Evolutionary conservation across 441 rosid species (phyloP), one percentile per base, ranked within the genome.

Genomic region (Adansonia madagascariensis): DNA sequence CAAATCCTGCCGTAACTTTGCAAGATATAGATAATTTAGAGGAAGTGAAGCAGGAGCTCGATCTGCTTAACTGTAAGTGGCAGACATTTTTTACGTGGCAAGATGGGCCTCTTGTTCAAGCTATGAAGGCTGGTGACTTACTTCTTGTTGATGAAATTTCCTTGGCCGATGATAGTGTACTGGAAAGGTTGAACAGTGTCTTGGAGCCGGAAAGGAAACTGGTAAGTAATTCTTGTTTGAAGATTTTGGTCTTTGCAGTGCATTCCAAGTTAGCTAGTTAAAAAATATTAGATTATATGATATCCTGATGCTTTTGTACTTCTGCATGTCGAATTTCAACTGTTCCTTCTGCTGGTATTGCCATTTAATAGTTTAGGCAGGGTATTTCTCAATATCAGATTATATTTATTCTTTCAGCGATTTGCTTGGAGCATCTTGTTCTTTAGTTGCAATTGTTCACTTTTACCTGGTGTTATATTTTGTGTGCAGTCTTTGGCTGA

Each of bases 101-200:
- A 86, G 99, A 94, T 89, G 99, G 99, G 31, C 97, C 99, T 77
- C 97, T 97, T 72, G 97, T 97, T 81, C 88, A 89, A 80, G 92
- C 98, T 43, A 97, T 97, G 99, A 93, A 85, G 87, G 85, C 89
- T 78, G 97, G 99, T 74, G 89, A 92, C 85, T 83, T 97, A 22
- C 85, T 97, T 85, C 98, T 97, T 65, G 84, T 91, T 74, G 99
- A 97, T 92, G 99, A 97, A 86, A 94, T 97, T 84, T 97, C 99
- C 53, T 81, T 97, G 91, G 98, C 99, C 80, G 98, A 97, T 91
- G 99, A 97, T 82, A 94, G 99, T 73, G 98, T 97, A 1, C 82
- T 97, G 75, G 99, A 97, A 83, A 90, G 99, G 78, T 84, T 94
- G 85, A 97, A 97, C 70, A 97, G 99, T 85, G 97, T 97, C 75